Evolutionary conservation across 169 alveolate species (phyloP).

Genomic region (Plasmodium yoelii): DNA sequence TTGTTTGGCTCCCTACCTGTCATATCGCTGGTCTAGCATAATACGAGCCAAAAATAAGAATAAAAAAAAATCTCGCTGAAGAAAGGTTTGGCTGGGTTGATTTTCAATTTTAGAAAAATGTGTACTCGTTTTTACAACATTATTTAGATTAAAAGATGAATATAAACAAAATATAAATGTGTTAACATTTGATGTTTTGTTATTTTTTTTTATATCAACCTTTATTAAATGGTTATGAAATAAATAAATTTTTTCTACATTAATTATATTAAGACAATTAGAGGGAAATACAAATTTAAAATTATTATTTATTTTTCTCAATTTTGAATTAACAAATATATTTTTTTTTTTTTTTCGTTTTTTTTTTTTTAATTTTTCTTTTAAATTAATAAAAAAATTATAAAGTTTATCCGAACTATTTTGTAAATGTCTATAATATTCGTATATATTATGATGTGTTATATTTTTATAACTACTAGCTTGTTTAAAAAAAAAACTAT

Average conservation of each 20-base stretch:
- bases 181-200: not conserved
- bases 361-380: constrained; percentile 4
- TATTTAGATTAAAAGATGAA: constrained; percentile 41
- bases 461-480: constrained; percentile 19
- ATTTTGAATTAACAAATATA: constrained; percentile 8
- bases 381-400: constrained; percentile 1
- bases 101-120: not conserved
- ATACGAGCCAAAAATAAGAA: constrained; percentile 17
- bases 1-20: too few species aligned
- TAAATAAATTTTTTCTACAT: constrained; percentile 33
- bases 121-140: not conserved
- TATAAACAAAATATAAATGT: constrained; percentile 23
- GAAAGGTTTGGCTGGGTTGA: not conserved
- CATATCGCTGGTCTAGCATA: not conserved
- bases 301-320: constrained; percentile 14
- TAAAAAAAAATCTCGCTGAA: constrained; percentile 15
- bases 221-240: constrained; percentile 45
- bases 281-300: not conserved
- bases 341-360: constrained; percentile 22
- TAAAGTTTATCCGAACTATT: constrained; percentile 35
- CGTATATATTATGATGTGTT: constrained; percentile 33
- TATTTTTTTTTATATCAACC: constrained; percentile 22
- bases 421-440: constrained; percentile 29
- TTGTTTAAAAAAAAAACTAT: constrained; percentile 38
- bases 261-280: constrained; percentile 3